phyloP scores from a whole-genome alignment of 108 stramenopile genomes.

The Schizochytrium sp. region DNA sequence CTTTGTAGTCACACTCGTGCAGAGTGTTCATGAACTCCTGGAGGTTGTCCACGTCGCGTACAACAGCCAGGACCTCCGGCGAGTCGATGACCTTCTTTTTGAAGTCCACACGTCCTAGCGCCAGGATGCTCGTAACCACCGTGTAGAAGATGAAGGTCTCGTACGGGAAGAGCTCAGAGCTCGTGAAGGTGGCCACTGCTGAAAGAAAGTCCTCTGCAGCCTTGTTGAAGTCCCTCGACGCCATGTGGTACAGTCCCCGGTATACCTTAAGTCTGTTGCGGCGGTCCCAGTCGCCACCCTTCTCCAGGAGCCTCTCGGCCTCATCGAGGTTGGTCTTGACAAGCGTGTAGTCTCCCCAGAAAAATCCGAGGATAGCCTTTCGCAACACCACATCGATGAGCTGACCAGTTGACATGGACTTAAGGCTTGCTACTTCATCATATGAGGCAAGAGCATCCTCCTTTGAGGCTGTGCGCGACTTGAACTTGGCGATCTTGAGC shows the following conservation, averaged over 20 bases:
- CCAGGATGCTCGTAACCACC: slow-evolving; percentile 87
- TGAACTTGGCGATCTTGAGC: slow-evolving; percentile 85
- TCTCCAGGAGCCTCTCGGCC: slow-evolving; percentile 75
- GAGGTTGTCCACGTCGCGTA: slow-evolving; percentile 84
- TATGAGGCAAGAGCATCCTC: slow-evolving; percentile 86
- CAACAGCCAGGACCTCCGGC: slow-evolving; percentile 90
- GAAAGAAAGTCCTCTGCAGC: slow-evolving; percentile 88
- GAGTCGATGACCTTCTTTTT: slow-evolving; percentile 93
- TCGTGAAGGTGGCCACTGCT: slow-evolving; percentile 96
- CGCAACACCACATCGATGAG: slow-evolving; percentile 95
- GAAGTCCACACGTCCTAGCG: slow-evolving; percentile 85
- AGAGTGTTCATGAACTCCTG: slow-evolving; percentile 84
- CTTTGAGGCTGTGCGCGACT: slow-evolving; percentile 59
- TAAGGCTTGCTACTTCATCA: slow-evolving; percentile 82
- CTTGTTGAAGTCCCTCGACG: slow-evolving; percentile 84
- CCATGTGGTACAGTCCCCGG: slow-evolving; percentile 83
- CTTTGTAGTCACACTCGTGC: slow-evolving; percentile 94
- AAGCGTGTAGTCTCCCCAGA: slow-evolving; percentile 81
- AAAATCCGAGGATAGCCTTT: slow-evolving; percentile 85
- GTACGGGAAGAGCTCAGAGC: slow-evolving; percentile 93
- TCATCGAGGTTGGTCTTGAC: slow-evolving; percentile 75
- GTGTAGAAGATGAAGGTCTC: slow-evolving; percentile 90
- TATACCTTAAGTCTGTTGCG: slow-evolving; percentile 97
- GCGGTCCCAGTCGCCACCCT: slow-evolving; percentile 98
- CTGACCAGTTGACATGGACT: slow-evolving; percentile 93